A percentile compares a stretch with the other conserved stretches of the same genome.
phyloP scores from a whole-genome alignment of 1,139 yeast genomes.

The Blastobotrys apis region DNA sequence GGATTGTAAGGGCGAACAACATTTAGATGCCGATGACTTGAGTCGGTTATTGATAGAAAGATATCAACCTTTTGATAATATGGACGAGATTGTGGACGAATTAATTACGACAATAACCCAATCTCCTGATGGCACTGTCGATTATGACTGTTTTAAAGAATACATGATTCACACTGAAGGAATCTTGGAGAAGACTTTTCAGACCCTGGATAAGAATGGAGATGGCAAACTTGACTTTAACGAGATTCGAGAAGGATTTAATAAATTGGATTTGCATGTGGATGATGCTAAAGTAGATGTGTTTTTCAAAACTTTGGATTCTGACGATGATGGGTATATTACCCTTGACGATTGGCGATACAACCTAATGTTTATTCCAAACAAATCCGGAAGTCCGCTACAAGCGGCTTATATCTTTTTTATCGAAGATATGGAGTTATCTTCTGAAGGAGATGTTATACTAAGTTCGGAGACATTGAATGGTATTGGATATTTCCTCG shows the following conservation, averaged over 20 bases:
- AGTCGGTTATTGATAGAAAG: slow-evolving; percentile 19
- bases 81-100: slow-evolving; percentile 54
- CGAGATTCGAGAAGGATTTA: slow-evolving; percentile 65
- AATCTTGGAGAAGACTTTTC: slow-evolving; percentile 68
- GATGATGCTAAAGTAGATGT: slow-evolving; percentile 52
- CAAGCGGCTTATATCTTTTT: slow-evolving; percentile 79
- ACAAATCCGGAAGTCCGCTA: slow-evolving; percentile 59
- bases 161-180: slow-evolving; percentile 61
- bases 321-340: slow-evolving; percentile 61
- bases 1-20: slow-evolving; percentile 18
- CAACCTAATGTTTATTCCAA: slow-evolving; percentile 75
- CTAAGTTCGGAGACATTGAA: slow-evolving; percentile 71
- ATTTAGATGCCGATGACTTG: slow-evolving; percentile 19
- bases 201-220: slow-evolving; percentile 63
- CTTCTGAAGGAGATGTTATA: slow-evolving; percentile 90
- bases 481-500: slow-evolving; percentile 85
- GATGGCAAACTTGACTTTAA: slow-evolving; percentile 67
- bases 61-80: slow-evolving; percentile 51
- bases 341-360: slow-evolving; percentile 85
- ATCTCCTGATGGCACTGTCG: slow-evolving; percentile 48
- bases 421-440: slow-evolving; percentile 73
- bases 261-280: slow-evolving; percentile 50
- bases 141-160: slow-evolving; percentile 56
- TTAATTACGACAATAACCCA: slow-evolving; percentile 56
- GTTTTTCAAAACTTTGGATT: slow-evolving; percentile 60